Percentiles rank a stretch among this genome's conserved stretches.
phyloP scores from a whole-genome alignment of 257 asterid genomes.

The Mitragyna speciosa region DNA sequence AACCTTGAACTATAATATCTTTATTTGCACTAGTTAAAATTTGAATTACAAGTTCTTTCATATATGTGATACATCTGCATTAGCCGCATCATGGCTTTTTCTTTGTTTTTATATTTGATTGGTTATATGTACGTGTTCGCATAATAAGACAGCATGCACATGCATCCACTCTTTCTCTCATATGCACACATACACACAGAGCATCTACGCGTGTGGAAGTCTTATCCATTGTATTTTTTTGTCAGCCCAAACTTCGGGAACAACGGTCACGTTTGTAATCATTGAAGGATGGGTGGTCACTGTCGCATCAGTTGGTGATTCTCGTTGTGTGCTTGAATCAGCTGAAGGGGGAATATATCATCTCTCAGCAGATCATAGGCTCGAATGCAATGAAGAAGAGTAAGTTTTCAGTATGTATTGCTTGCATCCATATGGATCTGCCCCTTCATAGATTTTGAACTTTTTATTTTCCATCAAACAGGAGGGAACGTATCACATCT shows the following conservation, averaged over 20 bases:
- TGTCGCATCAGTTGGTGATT: constrained; percentile 98
- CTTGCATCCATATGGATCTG: constrained; percentile 1
- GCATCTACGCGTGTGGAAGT: not conserved
- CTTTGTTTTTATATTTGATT: not conserved
- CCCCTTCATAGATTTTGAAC: constrained; percentile 18
- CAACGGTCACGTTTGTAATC: constrained; percentile 93
- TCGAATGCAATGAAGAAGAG: constrained; percentile 95
- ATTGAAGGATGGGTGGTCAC: constrained; percentile 93
- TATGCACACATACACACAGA: too few species aligned
- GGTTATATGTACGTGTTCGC: not conserved
- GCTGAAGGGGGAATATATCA: constrained; percentile 78
- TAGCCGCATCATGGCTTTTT: not conserved
- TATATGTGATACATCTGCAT: not conserved
- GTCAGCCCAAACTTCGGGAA: constrained; percentile 92
- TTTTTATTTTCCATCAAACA: constrained; percentile 36
- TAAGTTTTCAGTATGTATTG: constrained; percentile 36
- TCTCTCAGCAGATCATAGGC: constrained; percentile 97
- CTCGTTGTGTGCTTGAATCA: constrained; percentile 92
- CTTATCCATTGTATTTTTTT: constrained; percentile 28
- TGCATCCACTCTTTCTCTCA: not conserved
- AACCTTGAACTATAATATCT: not conserved
- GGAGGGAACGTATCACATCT: constrained; percentile 89
- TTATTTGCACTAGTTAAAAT: too few species aligned
- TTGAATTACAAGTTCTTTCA: not conserved
- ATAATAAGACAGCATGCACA: not conserved